Conservation (phyloP, 352 stramenopile genomes). For the Phytophthora sp. region DNA sequence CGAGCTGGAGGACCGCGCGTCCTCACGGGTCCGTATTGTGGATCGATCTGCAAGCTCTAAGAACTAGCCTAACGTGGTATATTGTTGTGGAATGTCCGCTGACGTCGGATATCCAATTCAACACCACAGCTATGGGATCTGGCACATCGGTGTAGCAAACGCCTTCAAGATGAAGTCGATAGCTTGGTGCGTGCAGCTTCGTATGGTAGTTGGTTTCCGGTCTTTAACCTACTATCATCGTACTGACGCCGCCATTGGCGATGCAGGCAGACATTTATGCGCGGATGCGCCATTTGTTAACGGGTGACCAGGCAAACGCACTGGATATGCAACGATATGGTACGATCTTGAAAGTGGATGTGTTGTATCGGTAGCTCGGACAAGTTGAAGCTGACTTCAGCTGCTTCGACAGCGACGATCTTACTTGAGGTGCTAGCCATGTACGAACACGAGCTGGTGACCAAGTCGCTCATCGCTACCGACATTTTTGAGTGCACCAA, state of each 20-base stretch:
- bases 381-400: conserved; percentile 15
- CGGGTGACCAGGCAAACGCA: conserved; percentile 19
- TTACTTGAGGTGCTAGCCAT: conserved; percentile 71
- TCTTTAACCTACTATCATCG: neutral
- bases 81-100: conserved; percentile 3
- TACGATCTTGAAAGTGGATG: conserved; percentile 22
- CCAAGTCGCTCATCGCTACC: conserved; percentile 76
- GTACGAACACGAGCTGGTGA: conserved; percentile 81
- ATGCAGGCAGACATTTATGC: conserved; percentile 47
- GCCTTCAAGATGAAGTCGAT: conserved; percentile 58
- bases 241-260: neutral
- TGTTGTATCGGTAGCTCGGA: neutral
- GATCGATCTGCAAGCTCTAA: neutral
- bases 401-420: conserved; percentile 49
- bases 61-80: neutral
- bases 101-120: neutral
- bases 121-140: conserved; percentile 65
- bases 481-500: conserved; percentile 74
- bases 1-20: conserved; percentile 57
- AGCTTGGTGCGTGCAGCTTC: conserved; percentile 42
- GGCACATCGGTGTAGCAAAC: conserved; percentile 66
- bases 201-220: neutral
- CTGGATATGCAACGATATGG: conserved; percentile 58
- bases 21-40: conserved; percentile 45
- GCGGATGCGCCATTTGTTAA: conserved; percentile 51